Base-by-base conservation (phyloP, 2,329 filamentous ascomycete genomes). In the Scedosporium apiospermum region DNA sequence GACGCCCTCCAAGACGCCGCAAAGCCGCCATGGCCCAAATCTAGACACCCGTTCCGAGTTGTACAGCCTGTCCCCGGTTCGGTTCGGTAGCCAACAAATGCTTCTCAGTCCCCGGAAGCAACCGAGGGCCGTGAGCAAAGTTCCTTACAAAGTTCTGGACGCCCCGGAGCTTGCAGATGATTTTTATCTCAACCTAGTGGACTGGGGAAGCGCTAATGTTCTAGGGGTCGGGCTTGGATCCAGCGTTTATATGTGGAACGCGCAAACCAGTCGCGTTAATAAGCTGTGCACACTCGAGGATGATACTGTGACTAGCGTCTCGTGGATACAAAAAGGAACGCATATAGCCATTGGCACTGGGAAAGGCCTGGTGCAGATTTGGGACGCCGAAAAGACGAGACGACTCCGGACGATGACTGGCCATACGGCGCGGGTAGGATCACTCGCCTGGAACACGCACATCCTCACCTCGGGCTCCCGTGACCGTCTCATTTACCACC, bases 201-300 rank as follows among this genome's bases (percentile, higher is more conserved):
- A 99, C 71, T 99, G 95, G 95, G 95, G 95, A 53, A 96, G 91
- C 69, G 92, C 90, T 68, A 96, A 98, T 73, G 89, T 96, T 7
- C 81, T 99, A 10, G 95, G 93, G 6, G 95, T 99, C 53, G 95
- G 95, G 0, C 78, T 99, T 27, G 93, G 93, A 18, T 91, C 89
- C 18, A 96, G 91, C 67, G 95, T 99, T 5, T 99, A 98, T 72
- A 95, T 98, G 86, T 99, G 95, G 95, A 96, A 97, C 72, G 95
- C 93, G 4, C 87, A 91, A 67, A 89, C 89, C 6, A 95, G 93
- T 65, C 86, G 90, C 66, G 95, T 99, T 2, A 96, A 92, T 65
- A 96, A 96, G 75, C 82, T 99, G 9, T 98, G 95, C 75, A 93
- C 96, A 57, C 79, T 98, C 12, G 88, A 90, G 66, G 93, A 96